A percentile compares a stretch with the other conserved stretches of the same genome.
phyloP scores from a whole-genome alignment of 257 asterid genomes.

The Solanum megistacrolobum region DNA sequence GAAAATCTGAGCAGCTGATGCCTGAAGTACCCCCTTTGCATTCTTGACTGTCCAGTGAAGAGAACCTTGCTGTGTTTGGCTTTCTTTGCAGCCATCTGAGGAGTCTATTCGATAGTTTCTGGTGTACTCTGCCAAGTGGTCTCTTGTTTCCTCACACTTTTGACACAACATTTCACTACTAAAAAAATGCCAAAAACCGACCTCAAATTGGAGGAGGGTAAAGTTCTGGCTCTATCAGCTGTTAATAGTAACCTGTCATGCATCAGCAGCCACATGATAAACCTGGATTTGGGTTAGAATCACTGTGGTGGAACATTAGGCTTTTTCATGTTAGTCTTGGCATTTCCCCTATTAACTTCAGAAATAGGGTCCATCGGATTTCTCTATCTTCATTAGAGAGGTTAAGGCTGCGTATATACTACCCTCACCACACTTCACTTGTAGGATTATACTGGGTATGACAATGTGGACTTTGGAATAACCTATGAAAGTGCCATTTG shows the following conservation, averaged over 20 bases:
- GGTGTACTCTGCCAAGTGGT: not conserved
- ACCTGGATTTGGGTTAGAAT: not conserved
- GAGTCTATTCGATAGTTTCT: not conserved
- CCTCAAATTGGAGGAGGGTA: not conserved
- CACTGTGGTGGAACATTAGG: not conserved
- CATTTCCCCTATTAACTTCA: not conserved
- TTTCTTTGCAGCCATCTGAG: not conserved
- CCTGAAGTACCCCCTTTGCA: not conserved
- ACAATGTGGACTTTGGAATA: not conserved
- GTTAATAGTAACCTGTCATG: not conserved
- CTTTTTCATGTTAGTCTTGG: not conserved
- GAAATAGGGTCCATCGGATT: not conserved
- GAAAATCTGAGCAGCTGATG: not conserved
- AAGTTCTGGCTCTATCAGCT: not conserved
- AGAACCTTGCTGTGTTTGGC: not conserved
- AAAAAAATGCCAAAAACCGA: not conserved
- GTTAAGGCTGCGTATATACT: not conserved
- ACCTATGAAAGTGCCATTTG: not conserved
- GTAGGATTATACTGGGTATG: not conserved
- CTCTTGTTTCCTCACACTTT: not conserved
- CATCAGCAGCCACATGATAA: not conserved
- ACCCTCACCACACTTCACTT: not conserved
- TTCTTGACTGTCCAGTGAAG: not conserved
- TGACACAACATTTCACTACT: not conserved
- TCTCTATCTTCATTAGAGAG: not conserved